Base-by-base conservation (phyloP, 257 asterid genomes). In the Coffea eugenioides region DNA sequence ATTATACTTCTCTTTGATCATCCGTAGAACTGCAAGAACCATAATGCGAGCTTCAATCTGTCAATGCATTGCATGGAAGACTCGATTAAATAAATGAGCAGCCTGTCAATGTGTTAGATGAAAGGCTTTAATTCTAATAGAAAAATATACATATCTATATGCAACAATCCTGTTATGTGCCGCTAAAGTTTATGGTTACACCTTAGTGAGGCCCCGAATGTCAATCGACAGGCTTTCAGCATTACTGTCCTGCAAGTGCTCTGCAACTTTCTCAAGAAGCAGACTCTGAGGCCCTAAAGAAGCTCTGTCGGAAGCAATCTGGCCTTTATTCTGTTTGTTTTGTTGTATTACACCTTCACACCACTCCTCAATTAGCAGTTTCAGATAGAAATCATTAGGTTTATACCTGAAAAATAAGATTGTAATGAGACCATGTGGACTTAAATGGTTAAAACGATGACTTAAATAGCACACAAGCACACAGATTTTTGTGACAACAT, bases 351-450 rank as follows among this genome's bases (percentile, higher is more conserved):
- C 92, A 45, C 97, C 98, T 88, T 95, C 98, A 82, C 97, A 93
- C 98, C 99, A 95, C 87, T 95, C 98, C 88, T 94, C 98, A 71
- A 95, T 89, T 52, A 95, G 91, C 84, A 88, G 97, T 89, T 92
- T 93, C 77, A 95, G 94, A 86, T 88, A 92, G 91, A 91, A 84
- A 84, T 95, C 99, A 77, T 92, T 93, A 77, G 97, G 90, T 83
- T 88, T 92, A 88, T 90, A 93, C 90, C 99, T 95, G 84, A 87
- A 88, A 80, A 69, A 39, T 31, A 61, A 66, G 14, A 65, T 57
- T 25, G 39, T 15, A 64, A 64, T 61, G 71, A 12, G 56, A 73
- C 8, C 20, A 21, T 23, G 11, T 72, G 52, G 56, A 25, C 36
- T 64, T 69, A 78, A 21, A 52, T 78, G 56, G n/a, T 57, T 74